Evolutionary conservation across 2,329 filamentous ascomycete genomes (phyloP).

Genomic region (Zymoseptoria ardabiliae): DNA sequence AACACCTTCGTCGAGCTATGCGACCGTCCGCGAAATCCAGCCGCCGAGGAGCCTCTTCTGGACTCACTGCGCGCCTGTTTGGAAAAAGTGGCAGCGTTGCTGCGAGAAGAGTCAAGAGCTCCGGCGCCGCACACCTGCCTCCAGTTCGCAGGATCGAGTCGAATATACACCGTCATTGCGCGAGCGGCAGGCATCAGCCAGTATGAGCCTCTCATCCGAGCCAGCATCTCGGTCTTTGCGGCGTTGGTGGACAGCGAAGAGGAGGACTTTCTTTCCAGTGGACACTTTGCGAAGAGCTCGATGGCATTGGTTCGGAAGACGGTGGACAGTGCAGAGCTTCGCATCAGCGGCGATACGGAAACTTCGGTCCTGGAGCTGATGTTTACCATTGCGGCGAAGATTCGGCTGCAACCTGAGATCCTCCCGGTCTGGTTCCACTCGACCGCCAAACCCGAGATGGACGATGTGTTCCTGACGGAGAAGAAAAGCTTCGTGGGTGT

Average conservation of each 20-base stretch:
- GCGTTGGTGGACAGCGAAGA: conserved; percentile 94
- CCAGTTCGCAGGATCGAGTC: conserved; percentile 73
- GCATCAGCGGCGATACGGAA: conserved; percentile 73
- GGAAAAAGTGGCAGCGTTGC: conserved; percentile 55
- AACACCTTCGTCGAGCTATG: conserved; percentile 56
- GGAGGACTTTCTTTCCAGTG: conserved; percentile 85
- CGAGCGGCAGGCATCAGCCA: conserved; percentile 81
- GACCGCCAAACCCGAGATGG: conserved; percentile 24
- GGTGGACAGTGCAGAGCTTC: conserved; percentile 63
- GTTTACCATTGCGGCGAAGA: conserved; percentile 95
- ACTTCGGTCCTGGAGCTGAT: conserved; percentile 83
- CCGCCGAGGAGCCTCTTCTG: conserved; percentile 45
- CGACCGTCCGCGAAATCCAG: conserved; percentile 47
- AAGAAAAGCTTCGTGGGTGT: conserved; percentile 71
- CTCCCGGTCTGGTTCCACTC: conserved; percentile 84
- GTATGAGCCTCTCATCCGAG: conserved; percentile 77
- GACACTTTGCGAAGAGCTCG: conserved; percentile 75
- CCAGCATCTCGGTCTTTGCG: conserved; percentile 79
- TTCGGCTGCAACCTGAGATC: conserved; percentile 79
- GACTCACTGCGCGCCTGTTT: conserved; percentile 46
- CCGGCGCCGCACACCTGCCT: conserved; percentile 89
- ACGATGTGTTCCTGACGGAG: conserved; percentile 38
- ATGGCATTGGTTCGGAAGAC: conserved; percentile 80
- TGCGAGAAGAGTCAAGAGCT: conserved; percentile 81
- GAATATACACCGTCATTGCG: conserved; percentile 82